Evolutionary conservation across 2,329 filamentous ascomycete genomes (phyloP).

Genomic region (Leptographium wingfieldii): DNA sequence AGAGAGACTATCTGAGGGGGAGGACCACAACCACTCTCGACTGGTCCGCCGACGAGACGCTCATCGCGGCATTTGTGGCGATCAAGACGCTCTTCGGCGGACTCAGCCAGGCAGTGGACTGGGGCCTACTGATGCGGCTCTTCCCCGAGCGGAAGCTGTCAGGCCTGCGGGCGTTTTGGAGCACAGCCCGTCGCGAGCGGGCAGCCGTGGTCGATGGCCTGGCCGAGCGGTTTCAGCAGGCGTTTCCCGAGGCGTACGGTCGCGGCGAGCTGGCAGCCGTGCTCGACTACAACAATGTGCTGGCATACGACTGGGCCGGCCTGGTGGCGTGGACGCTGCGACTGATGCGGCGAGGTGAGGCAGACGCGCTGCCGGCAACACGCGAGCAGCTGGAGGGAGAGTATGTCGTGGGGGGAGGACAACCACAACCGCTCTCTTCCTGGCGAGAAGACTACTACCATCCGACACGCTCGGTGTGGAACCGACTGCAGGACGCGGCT

Average conservation of each 20-base stretch:
- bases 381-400: constrained; percentile 29
- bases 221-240: constrained; percentile 50
- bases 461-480: constrained; percentile 39
- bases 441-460: constrained; percentile 48
- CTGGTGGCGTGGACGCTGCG: constrained; percentile 55
- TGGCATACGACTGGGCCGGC: constrained; percentile 54
- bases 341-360: constrained; percentile 31
- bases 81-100: constrained; percentile 48
- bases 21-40: constrained; percentile 11
- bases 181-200: constrained; percentile 34
- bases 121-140: constrained; percentile 42
- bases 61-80: constrained; percentile 45
- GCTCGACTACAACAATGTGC: constrained; percentile 50
- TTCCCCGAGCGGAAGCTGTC: constrained; percentile 42
- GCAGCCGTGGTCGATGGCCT: constrained; percentile 41
- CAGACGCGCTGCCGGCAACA: constrained; percentile 30
- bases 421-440: constrained; percentile 11
- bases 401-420: constrained; percentile 22
- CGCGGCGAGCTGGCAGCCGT: constrained; percentile 40
- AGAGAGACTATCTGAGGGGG: constrained; percentile 21
- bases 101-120: constrained; percentile 45
- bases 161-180: constrained; percentile 44
- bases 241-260: constrained; percentile 55
- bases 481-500: constrained; percentile 41
- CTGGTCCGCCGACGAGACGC: constrained; percentile 29